phyloP scores from a whole-genome alignment of 2,329 filamentous ascomycete species.

The Colletotrichum sp. region DNA sequence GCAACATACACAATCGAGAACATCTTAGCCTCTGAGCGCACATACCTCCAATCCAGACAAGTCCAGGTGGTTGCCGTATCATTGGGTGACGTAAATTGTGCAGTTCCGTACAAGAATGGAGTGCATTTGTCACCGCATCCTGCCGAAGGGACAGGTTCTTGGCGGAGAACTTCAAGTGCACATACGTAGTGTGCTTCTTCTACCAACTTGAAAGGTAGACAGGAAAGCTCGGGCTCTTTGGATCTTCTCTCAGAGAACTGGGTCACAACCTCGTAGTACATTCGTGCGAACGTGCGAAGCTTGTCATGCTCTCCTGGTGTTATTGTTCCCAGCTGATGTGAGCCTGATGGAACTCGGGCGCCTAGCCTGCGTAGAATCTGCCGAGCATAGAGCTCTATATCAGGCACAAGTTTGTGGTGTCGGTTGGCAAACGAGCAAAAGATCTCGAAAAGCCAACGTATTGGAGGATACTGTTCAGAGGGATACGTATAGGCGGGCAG shows the following conservation, averaged over 20 bases:
- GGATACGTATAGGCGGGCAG: background rate
- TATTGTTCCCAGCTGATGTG: background rate
- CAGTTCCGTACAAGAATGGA: too few relatives aligned
- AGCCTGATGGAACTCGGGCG: background rate
- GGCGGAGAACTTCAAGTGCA: too few relatives aligned
- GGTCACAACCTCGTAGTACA: background rate
- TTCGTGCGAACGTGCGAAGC: background rate
- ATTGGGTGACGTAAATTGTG: too few relatives aligned
- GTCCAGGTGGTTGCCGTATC: too few relatives aligned
- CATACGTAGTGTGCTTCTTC: too few relatives aligned
- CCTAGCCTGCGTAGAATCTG: background rate
- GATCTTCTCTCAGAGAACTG: background rate
- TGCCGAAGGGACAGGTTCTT: too few relatives aligned
- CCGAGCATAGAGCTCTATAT: background rate
- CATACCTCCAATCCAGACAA: too few relatives aligned
- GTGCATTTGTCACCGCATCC: too few relatives aligned
- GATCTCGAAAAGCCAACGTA: background rate
- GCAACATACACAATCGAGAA: too few relatives aligned
- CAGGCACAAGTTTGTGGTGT: background rate
- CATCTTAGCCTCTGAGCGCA: too few relatives aligned
- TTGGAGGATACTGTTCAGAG: background rate
- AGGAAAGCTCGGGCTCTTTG: too few relatives aligned
- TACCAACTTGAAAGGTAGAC: too few relatives aligned
- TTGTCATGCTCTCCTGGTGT: background rate
- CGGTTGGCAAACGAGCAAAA: background rate